A percentile compares a stretch with the other conserved stretches of the same genome.
These are phyloP conservation scores for Pyrus communis DNA, from an alignment of 306 rosid genomes.

Conservation along the genomic window DNA sequence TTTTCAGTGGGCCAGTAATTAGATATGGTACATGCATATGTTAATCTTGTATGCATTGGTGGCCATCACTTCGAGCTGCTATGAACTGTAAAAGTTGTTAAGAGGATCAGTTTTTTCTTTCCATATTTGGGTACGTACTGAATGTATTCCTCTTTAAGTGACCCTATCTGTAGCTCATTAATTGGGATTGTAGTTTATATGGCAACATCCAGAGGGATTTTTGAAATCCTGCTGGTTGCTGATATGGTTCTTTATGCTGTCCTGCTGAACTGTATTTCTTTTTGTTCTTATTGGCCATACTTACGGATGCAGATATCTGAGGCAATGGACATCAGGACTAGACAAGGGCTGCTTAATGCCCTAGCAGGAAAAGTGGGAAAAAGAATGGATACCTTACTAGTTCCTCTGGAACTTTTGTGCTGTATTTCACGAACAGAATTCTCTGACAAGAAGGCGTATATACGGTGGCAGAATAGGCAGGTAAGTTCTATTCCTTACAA, in stretches of 20 bases:
- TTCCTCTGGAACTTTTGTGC: constrained; percentile 89
- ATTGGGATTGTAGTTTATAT: background rate
- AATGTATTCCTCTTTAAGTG: background rate
- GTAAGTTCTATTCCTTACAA: constrained; percentile 34
- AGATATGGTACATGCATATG: background rate
- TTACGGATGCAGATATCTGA: constrained; percentile 70
- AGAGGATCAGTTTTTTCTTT: background rate
- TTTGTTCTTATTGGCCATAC: background rate
- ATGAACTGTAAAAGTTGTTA: background rate
- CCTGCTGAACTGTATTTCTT: background rate
- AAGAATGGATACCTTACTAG: constrained; percentile 86
- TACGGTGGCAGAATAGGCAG: constrained; percentile 98
- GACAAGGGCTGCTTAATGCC: constrained; percentile 92
- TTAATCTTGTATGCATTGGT: background rate
- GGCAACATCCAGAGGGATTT: background rate
- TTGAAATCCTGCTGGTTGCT: background rate
- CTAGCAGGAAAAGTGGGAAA: constrained; percentile 87
- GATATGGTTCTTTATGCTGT: background rate
- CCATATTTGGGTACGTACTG: background rate
- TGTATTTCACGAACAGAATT: constrained; percentile 88
- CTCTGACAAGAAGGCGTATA: constrained; percentile 92
- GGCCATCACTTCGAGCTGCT: background rate
- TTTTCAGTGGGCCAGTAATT: background rate
- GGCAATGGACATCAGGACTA: constrained; percentile 79
- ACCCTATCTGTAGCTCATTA: background rate